Evolutionary conservation across 805 yeast genomes (phyloP).

Genomic region (Grigorovia transvaalensis): DNA sequence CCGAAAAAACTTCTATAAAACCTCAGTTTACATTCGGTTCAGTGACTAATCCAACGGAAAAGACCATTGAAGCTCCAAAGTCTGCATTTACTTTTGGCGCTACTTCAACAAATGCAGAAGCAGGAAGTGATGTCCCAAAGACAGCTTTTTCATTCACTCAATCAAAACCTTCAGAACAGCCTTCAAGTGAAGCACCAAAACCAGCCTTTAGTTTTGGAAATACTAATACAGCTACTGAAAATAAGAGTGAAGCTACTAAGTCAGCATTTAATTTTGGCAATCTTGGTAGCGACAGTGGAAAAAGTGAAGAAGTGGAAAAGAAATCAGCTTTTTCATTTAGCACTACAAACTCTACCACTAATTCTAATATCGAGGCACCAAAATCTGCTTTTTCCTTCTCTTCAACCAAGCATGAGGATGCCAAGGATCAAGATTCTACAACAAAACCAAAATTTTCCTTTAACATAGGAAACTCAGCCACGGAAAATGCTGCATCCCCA

Average conservation of each 20-base stretch:
- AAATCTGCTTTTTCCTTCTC: slow-evolving; percentile 4
- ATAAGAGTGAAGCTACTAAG: slow-evolving; percentile 2
- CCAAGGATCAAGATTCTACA: background rate
- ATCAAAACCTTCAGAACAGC: background rate
- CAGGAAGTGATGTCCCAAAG: background rate
- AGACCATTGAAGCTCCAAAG: background rate
- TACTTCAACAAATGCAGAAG: background rate
- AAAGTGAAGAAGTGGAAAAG: background rate
- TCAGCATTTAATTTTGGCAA: slow-evolving; percentile 18
- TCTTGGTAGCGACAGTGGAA: background rate
- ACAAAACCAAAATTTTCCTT: slow-evolving; percentile 3
- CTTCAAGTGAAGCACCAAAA: slow-evolving; percentile 5
- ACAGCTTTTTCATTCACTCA: slow-evolving; percentile 20
- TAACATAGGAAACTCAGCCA: background rate
- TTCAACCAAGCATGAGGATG: background rate
- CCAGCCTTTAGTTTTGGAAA: slow-evolving; percentile 11
- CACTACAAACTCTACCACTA: background rate
- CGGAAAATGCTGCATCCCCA: slow-evolving; percentile 1
- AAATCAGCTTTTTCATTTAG: slow-evolving; percentile 16
- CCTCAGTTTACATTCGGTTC: slow-evolving; percentile 21
- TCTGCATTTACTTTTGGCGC: background rate
- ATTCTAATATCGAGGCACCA: slow-evolving; percentile 3
- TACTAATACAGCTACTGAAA: background rate
- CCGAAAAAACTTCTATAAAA: background rate
- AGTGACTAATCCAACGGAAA: background rate